Base-by-base conservation (phyloP, 108 stramenopile genomes). In the Cylindrotheca closterium region DNA sequence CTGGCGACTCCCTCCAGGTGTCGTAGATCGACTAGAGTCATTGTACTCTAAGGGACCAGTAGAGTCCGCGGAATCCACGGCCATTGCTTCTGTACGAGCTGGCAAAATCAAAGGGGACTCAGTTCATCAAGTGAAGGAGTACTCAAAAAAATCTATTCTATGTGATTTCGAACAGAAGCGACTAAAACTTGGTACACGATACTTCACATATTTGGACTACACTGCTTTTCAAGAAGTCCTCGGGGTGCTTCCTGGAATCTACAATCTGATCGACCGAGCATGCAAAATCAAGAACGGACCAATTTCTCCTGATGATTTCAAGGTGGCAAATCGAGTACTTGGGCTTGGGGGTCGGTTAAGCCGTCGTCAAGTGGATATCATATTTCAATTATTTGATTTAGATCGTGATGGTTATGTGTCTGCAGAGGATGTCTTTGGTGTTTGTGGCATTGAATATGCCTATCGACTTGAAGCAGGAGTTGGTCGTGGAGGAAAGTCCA, bases 241-340 rank as follows among this genome's bases (percentile, higher is more conserved):
- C 1, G 37, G 37, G 7, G 56, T 69, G 31, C 68, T 84, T 37
- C 68, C 78, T 2, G 73, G 75, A 12, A 70, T 80, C 26, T 79
- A 71, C 58, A 73, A 67, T 48, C 58, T 77, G 28, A 74, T 84
- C 47, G 61, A 75, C 28, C 45, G 47, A 49, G 74, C 78, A 2
- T 66, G 67, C 19, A 47, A 73, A 18, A 65, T 79, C 34, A 85
- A 79, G 63, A 58, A 58, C 21, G 80, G 74, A n/a, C 58, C 78
- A 15, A 49, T 85, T 15, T 81, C 80, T 21, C 58, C 75, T 10
- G 84, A 85, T 53, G 84, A 85, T 59, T 56, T 85, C 62, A 85
- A 85, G 60, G 84, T 81, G 5, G 80, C 79, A 15, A 74, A 65
- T 29, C 68, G 69, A 28, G 60, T 66, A 22, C 30, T 85, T 4